Evolutionary conservation across 2,329 filamentous ascomycete species (phyloP).

Genomic region (Mollisia scopiformis): DNA sequence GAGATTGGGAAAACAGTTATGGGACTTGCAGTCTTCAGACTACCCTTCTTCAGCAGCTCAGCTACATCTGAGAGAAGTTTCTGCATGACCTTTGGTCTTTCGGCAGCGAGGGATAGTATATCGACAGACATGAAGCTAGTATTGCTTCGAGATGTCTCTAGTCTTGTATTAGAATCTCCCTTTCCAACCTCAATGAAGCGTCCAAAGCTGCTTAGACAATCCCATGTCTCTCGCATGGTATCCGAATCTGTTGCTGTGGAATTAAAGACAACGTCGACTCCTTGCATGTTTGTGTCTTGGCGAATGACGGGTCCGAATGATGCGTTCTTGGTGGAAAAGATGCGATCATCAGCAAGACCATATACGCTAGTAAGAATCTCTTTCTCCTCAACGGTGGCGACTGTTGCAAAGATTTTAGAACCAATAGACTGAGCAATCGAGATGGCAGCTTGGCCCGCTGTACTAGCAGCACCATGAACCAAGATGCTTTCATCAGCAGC

Average conservation of each 20-base stretch:
- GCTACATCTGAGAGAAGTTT: conserved; percentile 43
- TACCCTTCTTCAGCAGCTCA: conserved; percentile 38
- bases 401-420: conserved; percentile 34
- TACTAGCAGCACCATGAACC: conserved; percentile 39
- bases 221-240: conserved; percentile 34
- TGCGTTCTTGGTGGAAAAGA: conserved; percentile 20
- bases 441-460: conserved; percentile 41
- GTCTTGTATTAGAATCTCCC: conserved; percentile 33
- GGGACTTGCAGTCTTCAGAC: conserved; percentile 43
- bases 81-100: conserved; percentile 45
- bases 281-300: conserved; percentile 21
- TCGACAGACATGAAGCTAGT: conserved; percentile 47
- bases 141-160: conserved; percentile 39
- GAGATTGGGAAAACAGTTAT: conserved; percentile 39
- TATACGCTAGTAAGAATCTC: conserved; percentile 28
- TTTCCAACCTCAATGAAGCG: conserved; percentile 44
- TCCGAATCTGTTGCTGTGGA: conserved; percentile 29
- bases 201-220: conserved; percentile 41
- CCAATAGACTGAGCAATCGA: conserved; percentile 30
- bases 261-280: conserved; percentile 38
- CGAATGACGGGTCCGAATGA: conserved; percentile 32
- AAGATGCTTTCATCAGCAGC: conserved; percentile 35
- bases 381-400: conserved; percentile 24
- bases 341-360: conserved; percentile 23
- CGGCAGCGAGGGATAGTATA: conserved; percentile 43